Evolutionary conservation across 805 yeast genomes (phyloP).

Genomic region (Saccharomycopsis babjevae): DNA sequence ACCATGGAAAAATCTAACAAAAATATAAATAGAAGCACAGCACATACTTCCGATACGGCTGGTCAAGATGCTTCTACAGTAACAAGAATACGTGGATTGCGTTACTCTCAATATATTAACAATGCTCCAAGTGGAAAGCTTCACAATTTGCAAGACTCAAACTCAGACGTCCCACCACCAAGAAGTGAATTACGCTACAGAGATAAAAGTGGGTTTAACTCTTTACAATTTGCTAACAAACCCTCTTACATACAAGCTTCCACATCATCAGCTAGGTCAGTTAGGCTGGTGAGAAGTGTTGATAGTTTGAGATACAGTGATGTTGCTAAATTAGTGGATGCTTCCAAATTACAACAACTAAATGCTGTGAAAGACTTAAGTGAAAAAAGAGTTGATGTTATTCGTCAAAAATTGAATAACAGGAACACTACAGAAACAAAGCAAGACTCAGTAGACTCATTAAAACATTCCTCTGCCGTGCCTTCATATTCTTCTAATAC

Average conservation of each 20-base stretch:
- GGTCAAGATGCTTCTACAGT: neutral
- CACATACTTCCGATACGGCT: neutral
- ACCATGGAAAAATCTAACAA: neutral
- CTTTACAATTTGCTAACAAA: neutral
- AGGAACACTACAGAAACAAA: neutral
- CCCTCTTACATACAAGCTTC: neutral
- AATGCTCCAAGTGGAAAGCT: neutral
- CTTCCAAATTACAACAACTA: slow-evolving; percentile 14
- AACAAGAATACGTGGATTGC: neutral
- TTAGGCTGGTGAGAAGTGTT: slow-evolving; percentile 14
- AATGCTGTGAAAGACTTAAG: slow-evolving; percentile 4
- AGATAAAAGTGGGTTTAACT: neutral
- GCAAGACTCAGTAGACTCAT: neutral
- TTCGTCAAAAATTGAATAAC: neutral
- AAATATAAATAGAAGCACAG: neutral
- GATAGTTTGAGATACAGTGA: slow-evolving; percentile 13
- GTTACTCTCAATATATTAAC: slow-evolving; percentile 16
- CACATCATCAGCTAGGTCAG: neutral
- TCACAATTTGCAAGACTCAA: neutral
- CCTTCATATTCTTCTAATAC: neutral
- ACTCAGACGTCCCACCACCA: neutral
- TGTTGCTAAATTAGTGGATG: slow-evolving; percentile 13
- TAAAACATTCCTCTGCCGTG: neutral
- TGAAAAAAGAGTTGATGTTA: slow-evolving; percentile 13
- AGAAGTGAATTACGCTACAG: neutral